These are phyloP conservation scores for Medicago arabica DNA, from an alignment of 306 rosid genomes.

Conservation along the genomic window DNA sequence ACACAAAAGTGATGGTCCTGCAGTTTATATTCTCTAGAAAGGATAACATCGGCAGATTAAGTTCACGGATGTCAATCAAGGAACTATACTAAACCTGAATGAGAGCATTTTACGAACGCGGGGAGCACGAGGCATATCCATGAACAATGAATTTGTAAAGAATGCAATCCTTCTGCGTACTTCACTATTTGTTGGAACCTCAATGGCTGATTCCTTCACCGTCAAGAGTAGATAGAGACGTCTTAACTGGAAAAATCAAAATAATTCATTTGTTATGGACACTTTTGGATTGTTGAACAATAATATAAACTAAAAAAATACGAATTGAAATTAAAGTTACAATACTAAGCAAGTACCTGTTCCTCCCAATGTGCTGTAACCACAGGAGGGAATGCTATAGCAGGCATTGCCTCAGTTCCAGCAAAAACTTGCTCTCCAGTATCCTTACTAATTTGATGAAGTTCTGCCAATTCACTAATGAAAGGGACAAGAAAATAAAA, in stretches of 20 bases:
- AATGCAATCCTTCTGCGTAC: constrained; percentile 93
- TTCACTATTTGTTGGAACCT: constrained; percentile 90
- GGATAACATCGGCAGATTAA: constrained; percentile 34
- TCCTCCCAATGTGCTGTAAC: constrained; percentile 95
- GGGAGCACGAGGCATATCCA: constrained; percentile 98
- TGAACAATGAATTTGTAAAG: constrained; percentile 90
- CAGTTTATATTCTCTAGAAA: constrained; percentile 32
- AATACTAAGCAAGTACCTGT: constrained; percentile 61
- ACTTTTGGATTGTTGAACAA: constrained; percentile 32
- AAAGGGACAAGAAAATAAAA: constrained; percentile 38
- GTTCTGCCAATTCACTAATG: constrained; percentile 81
- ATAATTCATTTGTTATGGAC: constrained; percentile 26
- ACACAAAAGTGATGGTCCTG: constrained; percentile 40
- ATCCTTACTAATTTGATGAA: constrained; percentile 78
- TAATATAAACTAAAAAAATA: background rate
- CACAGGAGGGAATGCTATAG: constrained; percentile 75
- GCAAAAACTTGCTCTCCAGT: constrained; percentile 87
- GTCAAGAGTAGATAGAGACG: constrained; percentile 89
- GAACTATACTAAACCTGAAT: constrained; percentile 65
- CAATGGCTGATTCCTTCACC: constrained; percentile 84
- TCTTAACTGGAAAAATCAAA: constrained; percentile 65
- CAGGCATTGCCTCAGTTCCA: constrained; percentile 80
- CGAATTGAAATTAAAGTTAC: constrained; percentile 16
- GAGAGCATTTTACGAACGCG: constrained; percentile 93
- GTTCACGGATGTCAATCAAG: constrained; percentile 35